phyloP scores from a whole-genome alignment of 2,329 filamentous ascomycete genomes.

The Nemania abortiva region DNA sequence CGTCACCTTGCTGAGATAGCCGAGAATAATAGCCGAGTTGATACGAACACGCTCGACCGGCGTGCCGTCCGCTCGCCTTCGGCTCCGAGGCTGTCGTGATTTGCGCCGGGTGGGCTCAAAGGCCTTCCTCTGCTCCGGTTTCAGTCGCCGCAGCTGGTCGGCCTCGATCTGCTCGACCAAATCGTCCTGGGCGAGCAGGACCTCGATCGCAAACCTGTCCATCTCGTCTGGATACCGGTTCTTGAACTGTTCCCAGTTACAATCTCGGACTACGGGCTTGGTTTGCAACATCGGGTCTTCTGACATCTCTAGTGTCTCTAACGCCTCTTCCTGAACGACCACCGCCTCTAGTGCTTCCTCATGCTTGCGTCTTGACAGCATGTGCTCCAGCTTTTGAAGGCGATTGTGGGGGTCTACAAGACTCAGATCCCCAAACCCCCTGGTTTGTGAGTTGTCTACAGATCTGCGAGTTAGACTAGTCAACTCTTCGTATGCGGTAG shows the following conservation, averaged over 20 bases:
- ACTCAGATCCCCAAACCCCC: conserved; percentile 34
- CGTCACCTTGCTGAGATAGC: conserved; percentile 40
- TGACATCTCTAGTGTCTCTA: conserved; percentile 17
- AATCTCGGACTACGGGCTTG: conserved; percentile 34
- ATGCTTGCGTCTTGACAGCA: conserved; percentile 21
- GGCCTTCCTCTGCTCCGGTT: conserved; percentile 35
- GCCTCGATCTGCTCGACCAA: conserved; percentile 39
- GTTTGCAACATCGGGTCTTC: conserved; percentile 35
- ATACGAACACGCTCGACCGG: conserved; percentile 38
- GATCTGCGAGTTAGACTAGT: conserved; percentile 18
- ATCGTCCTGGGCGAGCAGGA: conserved; percentile 37
- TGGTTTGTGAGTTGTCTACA: conserved; percentile 16
- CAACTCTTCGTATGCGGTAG: background rate
- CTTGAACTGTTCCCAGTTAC: conserved; percentile 42
- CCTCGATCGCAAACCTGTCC: conserved; percentile 33
- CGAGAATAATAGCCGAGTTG: conserved; percentile 39
- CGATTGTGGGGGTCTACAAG: conserved; percentile 38
- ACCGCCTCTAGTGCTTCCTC: conserved; percentile 5
- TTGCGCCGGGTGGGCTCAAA: conserved; percentile 35
- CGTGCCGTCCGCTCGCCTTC: conserved; percentile 28
- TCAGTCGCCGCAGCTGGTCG: conserved; percentile 37
- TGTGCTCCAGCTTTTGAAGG: conserved; percentile 34
- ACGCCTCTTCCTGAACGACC: background rate
- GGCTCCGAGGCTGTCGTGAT: conserved; percentile 33
- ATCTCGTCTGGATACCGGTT: conserved; percentile 36